Base-by-base conservation (phyloP, 2,329 filamentous ascomycete genomes). In the Alternaria tenuissima region DNA sequence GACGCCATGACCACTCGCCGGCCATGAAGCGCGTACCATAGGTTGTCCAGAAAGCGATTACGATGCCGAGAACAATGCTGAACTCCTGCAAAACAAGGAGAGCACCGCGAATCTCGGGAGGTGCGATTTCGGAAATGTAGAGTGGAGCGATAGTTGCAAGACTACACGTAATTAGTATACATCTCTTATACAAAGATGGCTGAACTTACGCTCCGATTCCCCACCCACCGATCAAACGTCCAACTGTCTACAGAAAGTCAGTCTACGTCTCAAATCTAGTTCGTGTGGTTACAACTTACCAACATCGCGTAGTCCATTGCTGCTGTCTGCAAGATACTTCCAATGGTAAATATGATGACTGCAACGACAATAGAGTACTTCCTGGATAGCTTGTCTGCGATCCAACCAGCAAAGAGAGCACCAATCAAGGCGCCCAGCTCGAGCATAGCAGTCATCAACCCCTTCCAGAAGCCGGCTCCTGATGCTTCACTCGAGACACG, bases 11-110 rank as follows among this genome's bases (percentile, higher is more conserved):
- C 70, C 76, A 78, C 63, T 82, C 78, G 32, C 78, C 69, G 0
- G 73, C 60, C 41, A 85, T 79, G 62, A 78, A 76, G 6, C 78
- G 72, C 0, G 84, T 86, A 0, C 80, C 85, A 57, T 86, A 87
- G 0, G 83, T 84, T 38, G 85, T 84, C 81, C 83, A 87, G 66
- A 81, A 87, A 1, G 84, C 81, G 24, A 85, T 76, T 4, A 86
- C 80, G 57, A 81, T 82, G 3, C 84, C 82, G 20, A 78, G 70
- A 12, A 83, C 81, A 52, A 84, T 84, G 51, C 73, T 77, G 57
- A 84, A 75, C 49, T 82, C 78, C 57, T 84, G 80, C 4, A 84
- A 70, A 2, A 83, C 87, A 47, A 86, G 78, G 2, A 84, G 76
- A 0, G 81, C 77, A 54, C 82, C 82, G 43, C 82, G 81, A 53